These are phyloP conservation scores for Huiozyma sinensis DNA, from an alignment of 805 yeast species.

Conservation along the genomic window DNA sequence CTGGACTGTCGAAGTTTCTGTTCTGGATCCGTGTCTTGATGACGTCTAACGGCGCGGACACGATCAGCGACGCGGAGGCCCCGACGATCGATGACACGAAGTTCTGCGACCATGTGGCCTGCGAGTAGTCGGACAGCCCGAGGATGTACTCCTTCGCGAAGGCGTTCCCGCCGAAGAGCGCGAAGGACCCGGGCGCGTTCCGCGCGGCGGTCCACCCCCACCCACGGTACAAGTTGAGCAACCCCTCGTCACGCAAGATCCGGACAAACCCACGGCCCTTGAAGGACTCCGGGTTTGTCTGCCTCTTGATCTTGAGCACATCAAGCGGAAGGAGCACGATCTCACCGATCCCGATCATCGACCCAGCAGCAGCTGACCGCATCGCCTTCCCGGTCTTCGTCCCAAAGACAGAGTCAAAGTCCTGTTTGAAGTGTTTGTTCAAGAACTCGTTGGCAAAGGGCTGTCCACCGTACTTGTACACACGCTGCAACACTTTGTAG, in stretches of 20 bases:
- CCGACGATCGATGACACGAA: constrained; percentile 91
- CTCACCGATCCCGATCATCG: constrained; percentile 95
- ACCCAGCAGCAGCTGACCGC: constrained; percentile 95
- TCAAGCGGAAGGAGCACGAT: constrained; percentile 90
- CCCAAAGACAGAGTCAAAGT: constrained; percentile 73
- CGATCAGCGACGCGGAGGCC: constrained; percentile 93
- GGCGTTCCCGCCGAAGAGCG: constrained; percentile 96
- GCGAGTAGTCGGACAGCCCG: constrained; percentile 73
- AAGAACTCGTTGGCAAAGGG: constrained; percentile 95
- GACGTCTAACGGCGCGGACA: constrained; percentile 95
- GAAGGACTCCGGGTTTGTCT: constrained; percentile 99
- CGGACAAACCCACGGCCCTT: constrained; percentile 92
- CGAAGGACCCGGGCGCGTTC: constrained; percentile 98
- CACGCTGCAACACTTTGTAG: constrained; percentile 92
- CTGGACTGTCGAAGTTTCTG: constrained; percentile 90
- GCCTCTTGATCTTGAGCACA: constrained; percentile 95
- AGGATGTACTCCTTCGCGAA: constrained; percentile 95
- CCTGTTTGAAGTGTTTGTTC: constrained; percentile 56
- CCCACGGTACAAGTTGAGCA: constrained; percentile 81
- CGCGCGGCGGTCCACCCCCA: constrained; percentile 99
- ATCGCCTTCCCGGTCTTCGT: constrained; percentile 95
- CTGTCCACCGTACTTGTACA: constrained; percentile 98
- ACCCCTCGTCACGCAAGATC: constrained; percentile 81
- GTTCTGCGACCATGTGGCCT: constrained; percentile 93
- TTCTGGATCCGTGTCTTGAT: constrained; percentile 98